A percentile compares a stretch with the other conserved stretches of the same genome.
phyloP scores from a whole-genome alignment of 352 stramenopile species.

The Phytopythium helicoides region DNA sequence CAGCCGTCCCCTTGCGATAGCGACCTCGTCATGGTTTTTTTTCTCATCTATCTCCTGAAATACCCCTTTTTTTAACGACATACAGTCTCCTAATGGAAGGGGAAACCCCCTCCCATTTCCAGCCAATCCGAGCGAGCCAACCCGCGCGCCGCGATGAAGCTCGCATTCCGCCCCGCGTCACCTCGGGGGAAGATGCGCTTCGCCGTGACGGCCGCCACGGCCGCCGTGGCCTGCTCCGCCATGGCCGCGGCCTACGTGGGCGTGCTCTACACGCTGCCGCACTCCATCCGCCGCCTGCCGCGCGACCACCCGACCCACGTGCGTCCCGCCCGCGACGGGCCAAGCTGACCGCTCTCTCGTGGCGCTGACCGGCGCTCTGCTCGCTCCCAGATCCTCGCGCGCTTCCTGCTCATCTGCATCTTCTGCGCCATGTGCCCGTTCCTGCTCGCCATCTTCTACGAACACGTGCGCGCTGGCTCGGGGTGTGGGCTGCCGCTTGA shows the following conservation, averaged over 20 bases:
- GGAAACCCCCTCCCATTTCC: no score
- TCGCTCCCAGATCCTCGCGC: conserved; percentile 81
- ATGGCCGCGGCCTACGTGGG: conserved; percentile 85
- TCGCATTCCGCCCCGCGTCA: no score
- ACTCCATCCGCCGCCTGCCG: conserved; percentile 65
- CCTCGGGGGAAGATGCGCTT: conserved; percentile 68
- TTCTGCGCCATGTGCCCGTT: conserved; percentile 84
- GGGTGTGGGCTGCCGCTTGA: background rate
- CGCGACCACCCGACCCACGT: conserved; percentile 86
- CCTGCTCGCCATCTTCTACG: conserved; percentile 77
- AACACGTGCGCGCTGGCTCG: conserved; percentile 54
- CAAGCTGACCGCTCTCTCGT: no score
- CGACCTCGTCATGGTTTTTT: no score
- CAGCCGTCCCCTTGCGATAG: background rate
- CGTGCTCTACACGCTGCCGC: conserved; percentile 82
- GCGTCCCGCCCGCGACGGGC: conserved; percentile 4
- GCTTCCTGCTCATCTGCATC: conserved; percentile 87
- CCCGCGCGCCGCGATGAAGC: no score
- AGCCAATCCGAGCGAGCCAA: no score
- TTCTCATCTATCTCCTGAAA: no score
- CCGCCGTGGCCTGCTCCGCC: conserved; percentile 70
- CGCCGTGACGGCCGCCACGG: conserved; percentile 61
- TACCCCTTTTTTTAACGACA: no score
- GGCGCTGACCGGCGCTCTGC: no score
- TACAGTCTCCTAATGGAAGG: no score